A percentile compares a stretch with the other conserved stretches of the same genome.
Conservation (phyloP, 2,329 filamentous ascomycete genomes). For the Bretziella fagacearum region DNA sequence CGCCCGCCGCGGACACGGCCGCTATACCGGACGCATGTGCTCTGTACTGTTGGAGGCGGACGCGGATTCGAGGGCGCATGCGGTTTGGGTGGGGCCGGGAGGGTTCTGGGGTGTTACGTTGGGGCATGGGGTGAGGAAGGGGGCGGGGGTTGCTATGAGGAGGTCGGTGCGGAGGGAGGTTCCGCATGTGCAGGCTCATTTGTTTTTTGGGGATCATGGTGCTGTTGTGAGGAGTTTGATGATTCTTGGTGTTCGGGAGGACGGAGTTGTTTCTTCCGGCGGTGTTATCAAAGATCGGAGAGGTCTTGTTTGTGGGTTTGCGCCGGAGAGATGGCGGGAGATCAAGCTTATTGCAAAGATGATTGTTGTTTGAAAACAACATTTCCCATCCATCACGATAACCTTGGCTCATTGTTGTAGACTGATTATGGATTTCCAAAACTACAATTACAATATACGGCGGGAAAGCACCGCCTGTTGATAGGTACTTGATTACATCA, state of each 20-base stretch:
- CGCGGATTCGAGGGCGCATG: constrained; percentile 29
- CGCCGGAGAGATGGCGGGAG: background rate
- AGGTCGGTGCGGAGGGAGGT: constrained; percentile 16
- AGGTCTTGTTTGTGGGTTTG: constrained; percentile 26
- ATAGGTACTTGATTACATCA: too few relatives aligned
- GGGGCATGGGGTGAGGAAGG: constrained; percentile 33
- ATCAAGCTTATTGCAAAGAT: background rate
- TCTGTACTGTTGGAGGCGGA: constrained; percentile 38
- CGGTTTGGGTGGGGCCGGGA: constrained; percentile 25
- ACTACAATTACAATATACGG: too few relatives aligned
- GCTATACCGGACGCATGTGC: constrained; percentile 37
- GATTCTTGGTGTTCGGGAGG: constrained; percentile 20
- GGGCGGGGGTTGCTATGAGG: too few relatives aligned
- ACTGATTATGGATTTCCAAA: too few relatives aligned
- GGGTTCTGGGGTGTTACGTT: constrained; percentile 39
- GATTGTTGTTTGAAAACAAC: too few relatives aligned
- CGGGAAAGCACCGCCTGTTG: too few relatives aligned
- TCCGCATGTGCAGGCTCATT: constrained; percentile 31
- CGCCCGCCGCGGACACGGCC: constrained; percentile 19
- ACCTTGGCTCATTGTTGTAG: too few relatives aligned
- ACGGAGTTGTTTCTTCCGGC: constrained; percentile 28
- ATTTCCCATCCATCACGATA: too few relatives aligned
- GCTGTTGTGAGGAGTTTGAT: constrained; percentile 26
- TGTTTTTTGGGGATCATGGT: constrained; percentile 37
- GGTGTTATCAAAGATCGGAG: constrained; percentile 25